Evolutionary conservation across 2,329 filamentous ascomycete species (phyloP).

Genomic region (Nemania abortiva): DNA sequence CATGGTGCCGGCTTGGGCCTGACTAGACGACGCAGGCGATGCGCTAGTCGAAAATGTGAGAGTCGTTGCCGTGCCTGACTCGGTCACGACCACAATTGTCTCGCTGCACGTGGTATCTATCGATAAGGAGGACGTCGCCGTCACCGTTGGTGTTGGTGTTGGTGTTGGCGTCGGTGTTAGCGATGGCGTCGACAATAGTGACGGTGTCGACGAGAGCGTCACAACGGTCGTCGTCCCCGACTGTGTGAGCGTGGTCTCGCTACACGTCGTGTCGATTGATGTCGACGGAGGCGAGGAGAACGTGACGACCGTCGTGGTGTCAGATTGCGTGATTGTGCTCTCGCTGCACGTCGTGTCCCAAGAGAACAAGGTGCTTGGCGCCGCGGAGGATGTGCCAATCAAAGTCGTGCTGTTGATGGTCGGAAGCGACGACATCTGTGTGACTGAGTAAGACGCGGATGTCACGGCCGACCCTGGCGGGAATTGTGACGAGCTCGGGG

Average conservation of each 20-base stretch:
- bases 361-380: slow-evolving; percentile 29
- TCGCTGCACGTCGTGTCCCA: slow-evolving; percentile 41
- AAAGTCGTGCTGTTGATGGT: slow-evolving; percentile 18
- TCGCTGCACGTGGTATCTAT: slow-evolving; percentile 40
- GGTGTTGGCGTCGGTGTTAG: slow-evolving; percentile 4
- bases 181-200: background rate
- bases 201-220: slow-evolving; percentile 16
- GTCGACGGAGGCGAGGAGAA: slow-evolving; percentile 15
- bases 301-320: slow-evolving; percentile 35
- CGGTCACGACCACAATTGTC: slow-evolving; percentile 33
- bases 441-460: slow-evolving; percentile 16
- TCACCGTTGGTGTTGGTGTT: slow-evolving; percentile 20
- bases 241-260: slow-evolving; percentile 22
- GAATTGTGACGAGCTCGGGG: slow-evolving; percentile 19
- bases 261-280: slow-evolving; percentile 30
- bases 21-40: slow-evolving; percentile 23
- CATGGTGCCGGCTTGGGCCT: slow-evolving; percentile 23
- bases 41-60: slow-evolving; percentile 31
- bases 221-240: slow-evolving; percentile 8
- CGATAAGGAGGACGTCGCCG: slow-evolving; percentile 14
- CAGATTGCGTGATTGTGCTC: slow-evolving; percentile 39
- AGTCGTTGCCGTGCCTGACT: slow-evolving; percentile 28
- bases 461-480: slow-evolving; percentile 19
- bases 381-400: slow-evolving; percentile 20
- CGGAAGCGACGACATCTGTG: slow-evolving; percentile 20